Percentiles rank a stretch among this genome's conserved stretches.
These are phyloP conservation scores for Neurospora sp. DNA, from an alignment of 495 filamentous ascomycete genomes.

Conservation along the genomic window DNA sequence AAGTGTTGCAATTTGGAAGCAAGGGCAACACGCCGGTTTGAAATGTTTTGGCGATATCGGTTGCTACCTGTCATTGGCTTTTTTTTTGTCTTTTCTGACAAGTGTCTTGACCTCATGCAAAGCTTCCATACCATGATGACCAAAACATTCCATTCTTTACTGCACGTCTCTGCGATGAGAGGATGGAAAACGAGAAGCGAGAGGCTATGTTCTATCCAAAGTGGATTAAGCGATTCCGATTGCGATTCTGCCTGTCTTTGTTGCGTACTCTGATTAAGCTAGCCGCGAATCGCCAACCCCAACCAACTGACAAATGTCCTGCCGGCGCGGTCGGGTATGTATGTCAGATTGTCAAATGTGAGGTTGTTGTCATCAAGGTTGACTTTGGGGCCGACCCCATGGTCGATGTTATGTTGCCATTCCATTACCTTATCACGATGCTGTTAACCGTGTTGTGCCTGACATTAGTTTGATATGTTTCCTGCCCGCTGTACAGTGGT, in stretches of 20 bases:
- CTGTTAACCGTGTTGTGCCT: background rate
- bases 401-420: background rate
- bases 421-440: background rate
- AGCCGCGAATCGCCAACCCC: background rate
- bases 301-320: background rate
- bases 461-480: background rate
- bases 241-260: background rate
- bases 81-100: background rate
- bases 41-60: background rate
- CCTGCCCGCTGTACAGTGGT: background rate
- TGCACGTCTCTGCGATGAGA: background rate
- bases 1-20: background rate
- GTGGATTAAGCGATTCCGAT: background rate
- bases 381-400: background rate
- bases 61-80: background rate
- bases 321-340: background rate
- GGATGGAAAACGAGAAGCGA: background rate
- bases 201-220: background rate
- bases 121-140: background rate
- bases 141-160: background rate
- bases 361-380: background rate
- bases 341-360: background rate
- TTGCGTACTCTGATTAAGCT: background rate
- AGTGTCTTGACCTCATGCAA: background rate
- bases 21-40: background rate